Percentiles rank a stretch among this genome's conserved stretches.
These are phyloP conservation scores for Chrysoporthe cubensis DNA, from an alignment of 2,329 filamentous ascomycete genomes.

Conservation along the genomic window DNA sequence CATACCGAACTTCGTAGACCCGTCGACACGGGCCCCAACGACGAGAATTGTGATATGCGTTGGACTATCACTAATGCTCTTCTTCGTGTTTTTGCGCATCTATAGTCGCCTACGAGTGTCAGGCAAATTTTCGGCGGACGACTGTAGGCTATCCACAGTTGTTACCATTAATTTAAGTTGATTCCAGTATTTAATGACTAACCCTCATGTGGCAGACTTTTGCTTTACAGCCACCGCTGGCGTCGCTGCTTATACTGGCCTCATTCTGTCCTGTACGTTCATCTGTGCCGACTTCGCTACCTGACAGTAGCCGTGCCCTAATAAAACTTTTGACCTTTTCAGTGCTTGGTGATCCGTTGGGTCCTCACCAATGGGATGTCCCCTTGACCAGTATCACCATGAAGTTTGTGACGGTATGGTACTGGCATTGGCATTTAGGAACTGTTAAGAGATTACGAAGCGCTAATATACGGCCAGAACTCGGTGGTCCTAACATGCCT, in stretches of 20 bases:
- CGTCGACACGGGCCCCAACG: neutral
- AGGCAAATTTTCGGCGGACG: neutral
- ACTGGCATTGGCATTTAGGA: neutral
- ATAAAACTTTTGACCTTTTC: neutral
- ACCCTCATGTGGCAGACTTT: neutral
- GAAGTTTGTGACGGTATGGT: neutral
- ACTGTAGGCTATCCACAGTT: neutral
- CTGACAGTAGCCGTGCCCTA: neutral
- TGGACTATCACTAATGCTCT: neutral
- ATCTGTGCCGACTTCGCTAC: neutral
- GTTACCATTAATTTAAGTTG: neutral
- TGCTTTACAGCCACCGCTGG: neutral
- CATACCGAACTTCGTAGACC: neutral
- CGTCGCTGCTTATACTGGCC: neutral
- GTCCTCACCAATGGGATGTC: neutral
- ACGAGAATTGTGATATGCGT: neutral
- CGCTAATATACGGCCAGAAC: neutral
- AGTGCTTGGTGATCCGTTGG: neutral
- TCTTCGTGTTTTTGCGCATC: neutral
- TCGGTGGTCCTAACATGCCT: neutral
- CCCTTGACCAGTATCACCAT: neutral
- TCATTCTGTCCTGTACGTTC: neutral
- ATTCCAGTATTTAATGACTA: neutral
- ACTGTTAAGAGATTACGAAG: neutral
- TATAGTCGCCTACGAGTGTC: neutral